A percentile compares a stretch with the other conserved stretches of the same genome.
Conservation (phyloP, 805 yeast genomes). For the Ogataea methylovora region DNA sequence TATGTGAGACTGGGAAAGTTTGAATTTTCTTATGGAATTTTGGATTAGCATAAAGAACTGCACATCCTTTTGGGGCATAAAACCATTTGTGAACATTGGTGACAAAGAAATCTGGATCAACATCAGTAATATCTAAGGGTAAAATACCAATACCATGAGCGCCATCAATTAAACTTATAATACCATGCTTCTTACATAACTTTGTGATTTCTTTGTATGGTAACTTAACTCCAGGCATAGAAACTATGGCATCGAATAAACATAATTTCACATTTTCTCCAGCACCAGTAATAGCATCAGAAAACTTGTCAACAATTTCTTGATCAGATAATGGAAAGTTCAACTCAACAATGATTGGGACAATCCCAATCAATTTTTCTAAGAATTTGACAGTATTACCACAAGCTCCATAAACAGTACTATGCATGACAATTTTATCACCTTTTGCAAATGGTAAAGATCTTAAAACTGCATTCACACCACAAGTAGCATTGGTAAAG, state of each 20-base stretch:
- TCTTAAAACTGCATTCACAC: slow-evolving; percentile 48
- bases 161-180: slow-evolving; percentile 58
- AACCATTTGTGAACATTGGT: slow-evolving; percentile 70
- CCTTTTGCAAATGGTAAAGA: slow-evolving; percentile 43
- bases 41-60: slow-evolving; percentile 49
- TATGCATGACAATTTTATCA: slow-evolving; percentile 42
- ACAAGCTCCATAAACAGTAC: slow-evolving; percentile 49
- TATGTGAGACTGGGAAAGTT: slow-evolving; percentile 51
- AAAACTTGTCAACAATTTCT: slow-evolving; percentile 29
- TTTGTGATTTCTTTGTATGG: slow-evolving; percentile 46
- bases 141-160: slow-evolving; percentile 62
- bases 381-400: slow-evolving; percentile 41
- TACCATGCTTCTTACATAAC: slow-evolving; percentile 37
- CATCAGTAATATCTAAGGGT: slow-evolving; percentile 30
- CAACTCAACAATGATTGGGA: slow-evolving; percentile 29
- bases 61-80: slow-evolving; percentile 49
- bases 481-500: slow-evolving; percentile 54
- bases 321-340: slow-evolving; percentile 37
- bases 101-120: slow-evolving; percentile 53
- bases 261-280: slow-evolving; percentile 29
- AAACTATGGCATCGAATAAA: slow-evolving; percentile 49
- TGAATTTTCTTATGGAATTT: slow-evolving; percentile 43
- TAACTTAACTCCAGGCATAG: slow-evolving; percentile 54
- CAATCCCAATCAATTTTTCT: slow-evolving; percentile 24
- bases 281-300: slow-evolving; percentile 14